Conservation (phyloP, 1,139 yeast genomes). For the Magnusiomyces suaveolens region DNA sequence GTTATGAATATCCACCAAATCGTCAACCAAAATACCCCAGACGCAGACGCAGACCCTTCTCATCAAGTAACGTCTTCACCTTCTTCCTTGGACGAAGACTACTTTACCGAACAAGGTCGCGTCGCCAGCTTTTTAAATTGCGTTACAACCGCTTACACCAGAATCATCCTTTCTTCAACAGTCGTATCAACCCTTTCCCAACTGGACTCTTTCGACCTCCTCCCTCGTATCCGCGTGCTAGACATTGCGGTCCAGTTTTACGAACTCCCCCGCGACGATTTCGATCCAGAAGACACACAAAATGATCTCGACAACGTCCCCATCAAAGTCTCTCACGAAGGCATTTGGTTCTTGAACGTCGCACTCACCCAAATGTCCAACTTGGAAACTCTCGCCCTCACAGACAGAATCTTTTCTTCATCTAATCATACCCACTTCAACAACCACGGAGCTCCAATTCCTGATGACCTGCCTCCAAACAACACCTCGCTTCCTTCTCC, state of each 20-base stretch:
- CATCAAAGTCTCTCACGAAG: background rate
- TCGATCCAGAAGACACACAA: background rate
- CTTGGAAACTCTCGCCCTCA: background rate
- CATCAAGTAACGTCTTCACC: background rate
- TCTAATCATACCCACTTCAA: background rate
- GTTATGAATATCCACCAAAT: background rate
- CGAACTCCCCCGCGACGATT: background rate
- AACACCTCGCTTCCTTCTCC: background rate
- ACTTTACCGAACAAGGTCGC: background rate
- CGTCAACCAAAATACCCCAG: background rate
- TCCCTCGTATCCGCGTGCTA: background rate
- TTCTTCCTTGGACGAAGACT: background rate
- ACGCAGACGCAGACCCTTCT: background rate
- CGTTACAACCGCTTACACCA: background rate
- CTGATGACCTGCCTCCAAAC: background rate
- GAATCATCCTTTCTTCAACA: background rate
- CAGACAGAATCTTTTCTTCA: background rate
- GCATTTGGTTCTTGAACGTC: background rate
- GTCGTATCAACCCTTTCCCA: background rate
- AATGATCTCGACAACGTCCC: background rate
- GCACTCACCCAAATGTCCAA: background rate
- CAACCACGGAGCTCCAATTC: background rate
- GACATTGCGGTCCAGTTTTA: constrained; percentile 1
- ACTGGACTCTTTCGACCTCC: background rate
- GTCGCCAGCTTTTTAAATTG: background rate